These are phyloP conservation scores for Peronospora belbahrii DNA, from an alignment of 352 stramenopile species.

Conservation along the genomic window DNA sequence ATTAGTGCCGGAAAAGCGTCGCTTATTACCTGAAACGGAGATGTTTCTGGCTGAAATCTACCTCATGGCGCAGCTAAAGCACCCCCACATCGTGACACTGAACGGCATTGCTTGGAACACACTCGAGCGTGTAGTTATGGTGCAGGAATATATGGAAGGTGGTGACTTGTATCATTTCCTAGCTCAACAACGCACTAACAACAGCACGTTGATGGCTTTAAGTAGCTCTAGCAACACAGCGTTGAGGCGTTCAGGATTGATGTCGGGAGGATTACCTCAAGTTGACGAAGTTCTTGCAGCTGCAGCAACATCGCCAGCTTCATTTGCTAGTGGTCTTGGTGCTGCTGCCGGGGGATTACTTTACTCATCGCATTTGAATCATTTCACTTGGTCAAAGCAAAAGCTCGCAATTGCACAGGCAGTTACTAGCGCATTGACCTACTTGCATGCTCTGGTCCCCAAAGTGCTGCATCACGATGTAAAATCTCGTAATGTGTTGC, in stretches of 20 bases:
- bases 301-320: slow-evolving; percentile 13
- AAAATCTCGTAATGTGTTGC: slow-evolving; percentile 85
- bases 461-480: slow-evolving; percentile 83
- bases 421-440: slow-evolving; percentile 58
- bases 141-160: slow-evolving; percentile 65
- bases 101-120: slow-evolving; percentile 63
- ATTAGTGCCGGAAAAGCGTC: slow-evolving; percentile 41
- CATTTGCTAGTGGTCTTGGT: slow-evolving; percentile 7
- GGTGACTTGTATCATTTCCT: slow-evolving; percentile 64
- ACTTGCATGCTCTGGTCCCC: slow-evolving; percentile 69
- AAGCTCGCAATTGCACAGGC: slow-evolving; percentile 49
- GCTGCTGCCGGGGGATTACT: slow-evolving; percentile 9
- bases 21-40: slow-evolving; percentile 52
- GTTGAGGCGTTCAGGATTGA: slow-evolving; percentile 10
- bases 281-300: slow-evolving; percentile 14
- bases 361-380: slow-evolving; percentile 12
- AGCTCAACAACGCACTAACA: slow-evolving; percentile 16
- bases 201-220: slow-evolving; percentile 1
- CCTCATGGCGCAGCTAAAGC: slow-evolving; percentile 58
- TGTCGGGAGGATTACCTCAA: slow-evolving; percentile 8
- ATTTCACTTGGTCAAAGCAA: slow-evolving; percentile 48
- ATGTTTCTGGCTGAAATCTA: slow-evolving; percentile 74
- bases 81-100: slow-evolving; percentile 57
- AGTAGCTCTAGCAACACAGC: slow-evolving; percentile 10
- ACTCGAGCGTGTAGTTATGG: slow-evolving; percentile 62